These are phyloP conservation scores for Pythium phragmiticola DNA, from an alignment of 352 stramenopile species.

Conservation along the genomic window DNA sequence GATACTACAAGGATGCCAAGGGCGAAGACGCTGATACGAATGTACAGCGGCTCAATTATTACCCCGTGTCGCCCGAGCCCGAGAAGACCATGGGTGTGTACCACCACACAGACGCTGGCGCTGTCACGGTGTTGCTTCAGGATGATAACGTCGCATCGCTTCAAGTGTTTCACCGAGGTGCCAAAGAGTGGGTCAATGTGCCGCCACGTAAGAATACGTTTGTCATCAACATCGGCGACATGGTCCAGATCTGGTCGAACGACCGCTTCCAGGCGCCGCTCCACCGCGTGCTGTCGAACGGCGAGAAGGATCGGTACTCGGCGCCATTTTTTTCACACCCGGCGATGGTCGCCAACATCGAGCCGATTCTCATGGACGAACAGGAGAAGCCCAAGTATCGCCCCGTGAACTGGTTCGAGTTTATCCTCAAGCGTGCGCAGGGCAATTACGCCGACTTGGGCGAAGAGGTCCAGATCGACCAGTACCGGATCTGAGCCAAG, in stretches of 20 bases:
- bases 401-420: conserved; percentile 87
- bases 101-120: conserved; percentile 58
- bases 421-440: conserved; percentile 77
- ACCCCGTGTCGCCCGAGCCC: conserved; percentile 58
- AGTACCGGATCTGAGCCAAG: conserved; percentile 39
- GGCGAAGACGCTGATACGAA: conserved; percentile 59
- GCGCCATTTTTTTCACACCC: conserved; percentile 68
- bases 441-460: conserved; percentile 90
- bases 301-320: conserved; percentile 38
- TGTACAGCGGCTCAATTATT: conserved; percentile 91
- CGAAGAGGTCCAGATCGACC: conserved; percentile 89
- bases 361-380: conserved; percentile 52
- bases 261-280: conserved; percentile 47
- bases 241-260: conserved; percentile 59
- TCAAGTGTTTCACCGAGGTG: conserved; percentile 45
- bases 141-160: conserved; percentile 56
- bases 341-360: conserved; percentile 48
- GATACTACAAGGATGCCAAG: conserved; percentile 41
- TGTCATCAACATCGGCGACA: conserved; percentile 63
- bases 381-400: conserved; percentile 56
- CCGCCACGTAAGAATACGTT: conserved; percentile 41
- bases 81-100: conserved; percentile 55
- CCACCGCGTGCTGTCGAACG: conserved; percentile 45
- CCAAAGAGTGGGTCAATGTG: conserved; percentile 20
- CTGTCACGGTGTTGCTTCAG: conserved; percentile 58